Evolutionary conservation across 768 basidiomycete species (phyloP), one percentile per base, ranked within the genome.

Genomic region (Peribolospora kevripleyi): DNA sequence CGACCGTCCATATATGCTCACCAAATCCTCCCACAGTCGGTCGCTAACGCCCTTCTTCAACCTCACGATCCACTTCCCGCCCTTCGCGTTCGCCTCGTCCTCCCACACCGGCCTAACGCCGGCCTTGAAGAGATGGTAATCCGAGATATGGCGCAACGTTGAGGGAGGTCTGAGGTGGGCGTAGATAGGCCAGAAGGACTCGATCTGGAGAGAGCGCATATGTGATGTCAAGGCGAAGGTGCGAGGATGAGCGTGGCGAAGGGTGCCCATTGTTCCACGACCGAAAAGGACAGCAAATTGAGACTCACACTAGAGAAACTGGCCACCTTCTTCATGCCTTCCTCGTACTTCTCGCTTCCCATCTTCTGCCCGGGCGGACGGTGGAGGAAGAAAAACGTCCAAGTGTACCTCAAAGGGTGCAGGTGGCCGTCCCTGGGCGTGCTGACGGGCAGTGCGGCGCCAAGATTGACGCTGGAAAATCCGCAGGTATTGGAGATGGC

Each of bases 61-160:
- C 53, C 91, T 82, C 56, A 97, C 75, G 52, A 91, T 91, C 83
- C 88, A 97, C 68, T 90, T 91, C 3, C 88, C 90, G 38, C 90
- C 90, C 11, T 77, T 66, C 51, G 78, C 67, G 66, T 93, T 93
- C 55, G 86, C 71, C 10, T 86, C 82, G 67, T 93, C 88, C 66
- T 97, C 91, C 91, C 91, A 97, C 3, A 91, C 82, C 0, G 91
- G 90, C 47, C 81, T 79, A 55, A 97, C 73, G 46, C 79, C 80
- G 3, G 77, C 72, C 61, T 88, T 84, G 71, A 95, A 93, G 59
- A 93, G 75, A 41, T 95, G 78, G 59, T 91, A 85, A 69, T 97
- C 91, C 4, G 90, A 58, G 7, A 49, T 46, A 9, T 46, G 46
- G 10, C 14, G 10, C 46, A 14, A 46, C 91, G 3, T 87, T 1